Base-by-base conservation (phyloP, 2,329 filamentous ascomycete species). In the Clarireedia hainanense region DNA sequence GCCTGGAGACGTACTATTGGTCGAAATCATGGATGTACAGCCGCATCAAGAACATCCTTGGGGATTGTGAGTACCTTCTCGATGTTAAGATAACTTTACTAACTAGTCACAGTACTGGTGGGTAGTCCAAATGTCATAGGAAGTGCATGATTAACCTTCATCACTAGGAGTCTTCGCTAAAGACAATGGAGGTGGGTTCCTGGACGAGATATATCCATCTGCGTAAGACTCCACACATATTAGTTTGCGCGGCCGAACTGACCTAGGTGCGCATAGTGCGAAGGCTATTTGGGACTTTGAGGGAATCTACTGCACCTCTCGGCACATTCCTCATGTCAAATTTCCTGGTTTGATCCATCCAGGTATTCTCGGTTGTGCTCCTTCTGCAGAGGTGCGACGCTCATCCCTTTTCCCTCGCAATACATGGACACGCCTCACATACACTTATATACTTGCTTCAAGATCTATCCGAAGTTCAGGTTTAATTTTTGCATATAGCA, bases 21-120 rank as follows among this genome's bases (percentile, higher is more conserved):
- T 96, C 6, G 90, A 96, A 69, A 96, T 96, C 61, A 90, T 92
- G 70, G 91, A 96, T 66, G 89, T 96, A 0, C 90, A 96, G 73
- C 91, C 91, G 0, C 84, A 95, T 61, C 78, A 92, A 60, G 83
- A 94, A 30, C 82, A 86, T 56, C 90, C 90, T 0, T 96, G 91
- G 91, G 91, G 91, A 95, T 95, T 70, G 92, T 88, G 0, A 90
- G 90, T 7, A 73, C 94, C 26, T 34, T 23, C 10, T 34, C 30
- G 3, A 12, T 9, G 30, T 9, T 34, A 9, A 34, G 30, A 34
- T 10, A 40, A 39, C 10, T n/a, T 7, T 20, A 24, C 51, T 49
- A 10, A 42, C 39, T 10, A 34, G 15, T n/a, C 40, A 15, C 6
- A 50, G 40, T 43, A 50, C 46, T 39, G 52, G 57, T 56, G 26